Conservation (phyloP, 2,329 filamentous ascomycete species). For the Fusarium sp. region DNA sequence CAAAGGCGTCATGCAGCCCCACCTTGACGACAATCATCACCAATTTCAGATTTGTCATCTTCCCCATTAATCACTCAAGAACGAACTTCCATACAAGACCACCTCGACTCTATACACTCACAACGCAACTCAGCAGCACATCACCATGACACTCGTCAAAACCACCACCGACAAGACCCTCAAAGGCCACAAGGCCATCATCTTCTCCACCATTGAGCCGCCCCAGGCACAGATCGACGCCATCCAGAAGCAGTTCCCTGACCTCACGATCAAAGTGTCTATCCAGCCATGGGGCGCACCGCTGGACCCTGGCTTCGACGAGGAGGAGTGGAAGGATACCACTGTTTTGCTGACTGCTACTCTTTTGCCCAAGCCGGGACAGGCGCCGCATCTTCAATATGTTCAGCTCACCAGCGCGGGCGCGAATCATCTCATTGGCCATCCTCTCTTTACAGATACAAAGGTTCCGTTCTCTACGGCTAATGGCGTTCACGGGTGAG, state of each 20-base stretch:
- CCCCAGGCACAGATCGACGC: constrained; percentile 48
- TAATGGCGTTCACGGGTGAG: constrained; percentile 66
- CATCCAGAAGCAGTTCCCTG: constrained; percentile 54
- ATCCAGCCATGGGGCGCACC: constrained; percentile 45
- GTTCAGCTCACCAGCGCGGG: constrained; percentile 65
- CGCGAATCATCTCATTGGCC: constrained; percentile 58
- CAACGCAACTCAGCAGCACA: rapidly evolving
- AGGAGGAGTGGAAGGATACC: constrained; percentile 57
- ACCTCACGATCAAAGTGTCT: constrained; percentile 52
- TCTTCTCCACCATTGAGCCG: constrained; percentile 49
- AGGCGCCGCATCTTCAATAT: constrained; percentile 59
- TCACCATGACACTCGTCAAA: constrained; percentile 33
- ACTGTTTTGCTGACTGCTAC: constrained; percentile 58
- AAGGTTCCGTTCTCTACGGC: constrained; percentile 62
- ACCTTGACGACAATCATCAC: constrained; percentile 37
- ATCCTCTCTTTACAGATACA: constrained; percentile 60
- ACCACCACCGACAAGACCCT: constrained; percentile 50
- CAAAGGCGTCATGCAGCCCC: constrained; percentile 39
- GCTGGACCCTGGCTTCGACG: constrained; percentile 39
- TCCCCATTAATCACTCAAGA: constrained; percentile 6
- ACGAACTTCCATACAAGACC: neutral
- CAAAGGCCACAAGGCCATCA: constrained; percentile 59
- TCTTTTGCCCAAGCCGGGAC: constrained; percentile 53
- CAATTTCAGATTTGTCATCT: constrained; percentile 37
- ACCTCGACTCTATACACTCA: rapidly evolving